Evolutionary conservation across 2,329 filamentous ascomycete genomes (phyloP), one percentile per base, ranked within the genome.

Genomic region (Colletotrichum theobromicola): DNA sequence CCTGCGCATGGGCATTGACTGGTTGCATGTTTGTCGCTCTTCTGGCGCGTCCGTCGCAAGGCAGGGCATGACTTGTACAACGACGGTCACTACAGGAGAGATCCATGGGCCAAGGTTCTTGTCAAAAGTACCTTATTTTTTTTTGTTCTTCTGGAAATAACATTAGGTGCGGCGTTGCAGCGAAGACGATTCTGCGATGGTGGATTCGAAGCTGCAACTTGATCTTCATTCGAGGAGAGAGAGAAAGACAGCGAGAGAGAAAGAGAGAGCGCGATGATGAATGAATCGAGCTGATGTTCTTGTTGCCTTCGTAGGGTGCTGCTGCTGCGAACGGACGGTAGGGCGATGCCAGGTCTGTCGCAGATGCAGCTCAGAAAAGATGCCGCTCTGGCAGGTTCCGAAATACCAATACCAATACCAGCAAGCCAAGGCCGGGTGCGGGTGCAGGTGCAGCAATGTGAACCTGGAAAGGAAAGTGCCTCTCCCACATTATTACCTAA

Each of bases 311-410:
- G 8, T 37, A 37, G 8, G 8, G 8, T 37, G 15, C 34, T n/a
- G n/a, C n/a, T 55, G 35, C 35, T 37, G 71, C 67, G 67, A 65
- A 74, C 71, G 71, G 71, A 74, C 67, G 60, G 70, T 53, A 60
- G 57, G 65, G 34, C 70, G 70, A 72, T 72, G 68, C 64, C 46
- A 62, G 62, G 53, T 62, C 10, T 64, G 71, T 74, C 71, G 50
- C 71, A 74, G 50, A 37, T 70, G 18, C 28, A 30, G 63, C 26
- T n/a, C 24, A 65, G 62, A 46, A 65, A 60, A 34, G 8, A 32
- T 28, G 60, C 53, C 30, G 35, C 16, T 24, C 16, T n/a, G 28
- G 34, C 24, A 53, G 60, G 61, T 71, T 21, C 32, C 60, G 60
- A 66, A 65, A 34, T 61, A 70, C 55, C 30, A 57, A 57, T 21